Percentiles rank a stretch among this genome's conserved stretches.
These are phyloP conservation scores for Tuber aestivum DNA, from an alignment of 495 filamentous ascomycete genomes.

Conservation along the genomic window DNA sequence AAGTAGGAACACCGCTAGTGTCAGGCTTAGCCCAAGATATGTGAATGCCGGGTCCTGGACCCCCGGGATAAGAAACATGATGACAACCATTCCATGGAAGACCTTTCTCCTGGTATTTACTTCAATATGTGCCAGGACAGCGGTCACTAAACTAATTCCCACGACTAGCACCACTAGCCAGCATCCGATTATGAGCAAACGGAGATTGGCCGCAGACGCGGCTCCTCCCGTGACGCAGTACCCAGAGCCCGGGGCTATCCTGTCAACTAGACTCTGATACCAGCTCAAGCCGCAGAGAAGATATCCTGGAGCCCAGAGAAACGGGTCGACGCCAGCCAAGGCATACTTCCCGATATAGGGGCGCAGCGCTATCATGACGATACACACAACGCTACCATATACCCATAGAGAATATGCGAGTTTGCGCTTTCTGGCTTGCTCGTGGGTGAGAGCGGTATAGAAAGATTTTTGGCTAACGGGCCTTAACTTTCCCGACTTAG, in stretches of 20 bases:
- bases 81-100: constrained; percentile 96
- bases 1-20: constrained; percentile 75
- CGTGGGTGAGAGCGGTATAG: constrained; percentile 63
- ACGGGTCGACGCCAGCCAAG: constrained; percentile 66
- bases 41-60: constrained; percentile 81
- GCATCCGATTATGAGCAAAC: constrained; percentile 70
- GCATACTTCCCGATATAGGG: constrained; percentile 60
- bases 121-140: constrained; percentile 64
- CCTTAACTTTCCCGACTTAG: constrained; percentile 11
- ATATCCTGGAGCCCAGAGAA: constrained; percentile 90
- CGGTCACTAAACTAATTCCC: constrained; percentile 67
- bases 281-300: constrained; percentile 69
- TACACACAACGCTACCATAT: constrained; percentile 57
- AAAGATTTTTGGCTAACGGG: constrained; percentile 14
- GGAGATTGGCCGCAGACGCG: constrained; percentile 57
- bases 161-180: constrained; percentile 60
- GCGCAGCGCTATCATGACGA: constrained; percentile 67
- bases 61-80: constrained; percentile 81
- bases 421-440: constrained; percentile 68
- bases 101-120: constrained; percentile 97
- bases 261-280: constrained; percentile 44
- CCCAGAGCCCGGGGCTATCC: constrained; percentile 26
- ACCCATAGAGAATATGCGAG: constrained; percentile 78
- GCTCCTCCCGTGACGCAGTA: constrained; percentile 38
- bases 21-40: constrained; percentile 66